Percentiles rank a stretch among this genome's conserved stretches.
Conservation (phyloP, 1,139 yeast genomes). For the Hansenula sp. region DNA sequence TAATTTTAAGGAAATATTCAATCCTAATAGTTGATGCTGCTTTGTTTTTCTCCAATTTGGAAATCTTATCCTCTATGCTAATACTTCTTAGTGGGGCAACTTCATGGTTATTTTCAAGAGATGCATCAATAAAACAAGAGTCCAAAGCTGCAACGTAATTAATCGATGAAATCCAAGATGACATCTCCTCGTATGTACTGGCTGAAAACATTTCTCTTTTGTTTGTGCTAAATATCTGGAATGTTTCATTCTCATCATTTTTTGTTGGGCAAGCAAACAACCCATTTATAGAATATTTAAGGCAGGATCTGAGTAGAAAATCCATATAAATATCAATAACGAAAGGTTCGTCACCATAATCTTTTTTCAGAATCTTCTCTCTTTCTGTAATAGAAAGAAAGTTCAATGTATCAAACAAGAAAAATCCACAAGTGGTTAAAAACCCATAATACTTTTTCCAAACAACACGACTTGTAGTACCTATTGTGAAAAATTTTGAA, state of each 20-base stretch:
- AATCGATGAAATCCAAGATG: slow-evolving; percentile 52
- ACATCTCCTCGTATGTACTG: slow-evolving; percentile 32
- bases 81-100: slow-evolving; percentile 22
- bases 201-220: slow-evolving; percentile 30
- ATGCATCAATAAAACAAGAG: slow-evolving; percentile 30
- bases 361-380: slow-evolving; percentile 7
- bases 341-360: slow-evolving; percentile 5
- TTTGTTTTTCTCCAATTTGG: slow-evolving; percentile 30
- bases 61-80: slow-evolving; percentile 24
- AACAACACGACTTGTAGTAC: slow-evolving; percentile 22
- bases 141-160: slow-evolving; percentile 51
- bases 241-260: slow-evolving; percentile 19
- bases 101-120: slow-evolving; percentile 13
- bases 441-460: slow-evolving; percentile 40
- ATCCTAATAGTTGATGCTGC: slow-evolving; percentile 30
- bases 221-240: slow-evolving; percentile 33
- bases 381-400: slow-evolving; percentile 17
- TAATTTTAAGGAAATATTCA: slow-evolving; percentile 30
- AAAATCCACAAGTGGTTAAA: slow-evolving; percentile 40
- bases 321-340: slow-evolving; percentile 16
- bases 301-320: slow-evolving; percentile 10
- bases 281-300: slow-evolving; percentile 22
- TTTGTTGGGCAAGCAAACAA: slow-evolving; percentile 27
- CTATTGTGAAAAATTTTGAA: slow-evolving; percentile 23
- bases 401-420: slow-evolving; percentile 33